Evolutionary conservation across 257 asterid genomes (phyloP).

Genomic region (Solanum medicagineum): DNA sequence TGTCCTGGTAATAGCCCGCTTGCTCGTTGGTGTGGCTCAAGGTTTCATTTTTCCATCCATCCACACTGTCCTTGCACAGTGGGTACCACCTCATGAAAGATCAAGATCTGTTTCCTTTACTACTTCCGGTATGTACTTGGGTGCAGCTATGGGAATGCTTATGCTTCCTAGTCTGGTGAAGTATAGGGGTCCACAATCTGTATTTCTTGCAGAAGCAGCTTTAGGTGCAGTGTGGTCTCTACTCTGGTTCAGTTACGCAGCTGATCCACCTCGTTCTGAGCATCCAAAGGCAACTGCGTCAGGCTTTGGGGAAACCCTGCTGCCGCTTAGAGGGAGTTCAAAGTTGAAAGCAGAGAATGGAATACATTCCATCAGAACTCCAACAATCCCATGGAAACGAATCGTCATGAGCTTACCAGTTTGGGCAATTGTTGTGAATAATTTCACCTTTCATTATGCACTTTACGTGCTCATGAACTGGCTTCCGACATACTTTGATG

Average conservation of each 20-base stretch:
- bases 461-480: conserved; percentile 92
- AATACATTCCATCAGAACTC: conserved; percentile 18
- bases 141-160: conserved; percentile 81
- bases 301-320: conserved; percentile 67
- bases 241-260: conserved; percentile 63
- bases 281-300: conserved; percentile 86
- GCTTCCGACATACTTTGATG: conserved; percentile 90
- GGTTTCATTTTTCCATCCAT: conserved; percentile 95
- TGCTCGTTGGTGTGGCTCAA: conserved; percentile 91
- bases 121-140: conserved; percentile 90
- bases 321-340: conserved; percentile 37
- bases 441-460: conserved; percentile 86
- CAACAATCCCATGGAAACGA: conserved; percentile 67
- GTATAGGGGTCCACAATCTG: conserved; percentile 67
- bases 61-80: conserved; percentile 89
- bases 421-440: conserved; percentile 87
- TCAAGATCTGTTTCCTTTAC: conserved; percentile 87
- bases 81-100: conserved; percentile 95
- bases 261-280: conserved; percentile 86
- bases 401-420: conserved; percentile 59
- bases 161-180: conserved; percentile 71
- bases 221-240: conserved; percentile 75
- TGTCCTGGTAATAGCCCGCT: conserved; percentile 64
- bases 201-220: conserved; percentile 67
- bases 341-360: conserved; percentile 47